phyloP scores from a whole-genome alignment of 345 rosid genomes.

The Erucastrum elatum region DNA sequence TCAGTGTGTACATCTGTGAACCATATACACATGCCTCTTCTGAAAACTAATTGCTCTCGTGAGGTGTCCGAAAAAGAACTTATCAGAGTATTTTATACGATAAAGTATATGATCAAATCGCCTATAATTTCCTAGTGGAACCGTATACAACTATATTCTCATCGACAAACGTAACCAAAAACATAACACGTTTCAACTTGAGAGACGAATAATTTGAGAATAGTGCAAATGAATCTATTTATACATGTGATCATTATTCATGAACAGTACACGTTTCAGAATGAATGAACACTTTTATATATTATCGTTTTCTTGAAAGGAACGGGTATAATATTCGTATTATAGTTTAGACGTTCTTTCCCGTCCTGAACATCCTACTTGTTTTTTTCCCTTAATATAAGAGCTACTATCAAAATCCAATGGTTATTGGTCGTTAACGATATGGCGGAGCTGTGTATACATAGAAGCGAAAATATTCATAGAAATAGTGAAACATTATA shows the following conservation, averaged over 20 bases:
- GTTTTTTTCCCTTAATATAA: no score
- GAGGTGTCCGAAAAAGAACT: constrained; percentile 19
- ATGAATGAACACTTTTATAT: background rate
- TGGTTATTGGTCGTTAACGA: no score
- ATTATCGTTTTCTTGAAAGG: background rate
- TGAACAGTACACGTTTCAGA: background rate
- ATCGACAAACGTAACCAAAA: background rate
- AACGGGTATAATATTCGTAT: background rate
- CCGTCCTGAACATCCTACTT: no score
- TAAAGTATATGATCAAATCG: background rate
- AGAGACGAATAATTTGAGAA: background rate
- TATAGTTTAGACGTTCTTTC: no score
- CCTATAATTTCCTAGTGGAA: background rate
- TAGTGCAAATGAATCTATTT: background rate
- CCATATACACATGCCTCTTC: background rate
- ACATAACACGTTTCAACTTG: constrained; percentile 3
- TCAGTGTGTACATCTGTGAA: constrained; percentile 6
- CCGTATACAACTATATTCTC: background rate
- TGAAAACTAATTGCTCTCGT: constrained; percentile 9
- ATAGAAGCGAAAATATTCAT: background rate
- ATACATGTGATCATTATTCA: background rate
- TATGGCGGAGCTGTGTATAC: background rate
- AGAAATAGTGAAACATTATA: constrained; percentile 1
- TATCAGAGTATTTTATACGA: background rate
- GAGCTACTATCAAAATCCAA: no score